Conservation (phyloP, 345 rosid species). For the Eucalyptus coolabah region DNA sequence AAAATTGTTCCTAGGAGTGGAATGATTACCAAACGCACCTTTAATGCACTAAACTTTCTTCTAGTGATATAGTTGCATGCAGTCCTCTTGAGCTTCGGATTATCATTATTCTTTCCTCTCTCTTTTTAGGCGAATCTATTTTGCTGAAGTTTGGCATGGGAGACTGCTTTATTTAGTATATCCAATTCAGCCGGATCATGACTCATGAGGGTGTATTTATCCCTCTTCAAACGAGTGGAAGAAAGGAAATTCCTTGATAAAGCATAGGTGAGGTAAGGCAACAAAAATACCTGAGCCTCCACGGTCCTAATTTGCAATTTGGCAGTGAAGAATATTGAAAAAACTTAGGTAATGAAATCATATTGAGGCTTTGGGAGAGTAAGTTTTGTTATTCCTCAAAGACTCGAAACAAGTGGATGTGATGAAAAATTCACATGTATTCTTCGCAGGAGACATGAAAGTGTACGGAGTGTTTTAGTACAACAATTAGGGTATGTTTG, state of each 20-base stretch:
- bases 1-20: fast-evolving
- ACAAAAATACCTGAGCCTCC: background rate
- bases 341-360: background rate
- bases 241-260: background rate
- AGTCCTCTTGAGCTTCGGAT: background rate
- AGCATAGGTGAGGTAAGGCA: background rate
- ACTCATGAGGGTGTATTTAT: background rate
- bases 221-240: background rate
- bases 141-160: background rate
- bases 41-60: background rate
- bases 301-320: background rate
- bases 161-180: background rate
- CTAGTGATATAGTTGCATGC: background rate
- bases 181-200: background rate
- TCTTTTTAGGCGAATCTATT: background rate
- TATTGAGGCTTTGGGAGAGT: background rate
- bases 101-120: background rate
- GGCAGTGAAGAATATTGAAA: background rate
- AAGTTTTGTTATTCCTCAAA: background rate
- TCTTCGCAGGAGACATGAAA: background rate
- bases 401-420: background rate
- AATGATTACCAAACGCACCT: fast-evolving
- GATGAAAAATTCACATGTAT: background rate
- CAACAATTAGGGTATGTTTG: background rate
- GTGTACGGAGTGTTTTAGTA: background rate